A percentile compares a stretch with the other conserved stretches of the same genome.
These are phyloP conservation scores for Blastocystis sp. DNA, from an alignment of 352 stramenopile genomes.

Conservation along the genomic window DNA sequence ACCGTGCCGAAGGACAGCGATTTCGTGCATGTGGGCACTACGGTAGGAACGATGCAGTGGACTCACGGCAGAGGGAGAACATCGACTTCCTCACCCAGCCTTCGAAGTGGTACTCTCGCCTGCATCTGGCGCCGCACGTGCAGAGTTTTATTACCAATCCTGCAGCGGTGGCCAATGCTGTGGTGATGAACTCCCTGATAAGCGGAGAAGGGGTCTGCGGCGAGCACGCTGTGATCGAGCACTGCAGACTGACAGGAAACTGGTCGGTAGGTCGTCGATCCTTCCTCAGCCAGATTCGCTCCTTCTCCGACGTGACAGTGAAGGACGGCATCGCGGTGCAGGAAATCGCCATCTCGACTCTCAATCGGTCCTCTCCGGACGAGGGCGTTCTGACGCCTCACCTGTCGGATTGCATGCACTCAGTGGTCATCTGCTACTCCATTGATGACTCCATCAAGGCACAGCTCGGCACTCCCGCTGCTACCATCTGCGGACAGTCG, in stretches of 20 bases:
- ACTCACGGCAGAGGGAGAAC: slow-evolving; percentile 28
- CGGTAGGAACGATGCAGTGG: neutral
- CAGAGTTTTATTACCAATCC: slow-evolving; percentile 44
- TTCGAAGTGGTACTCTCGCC: neutral
- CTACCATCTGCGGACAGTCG: slow-evolving; percentile 47
- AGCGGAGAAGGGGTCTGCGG: neutral
- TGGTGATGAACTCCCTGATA: slow-evolving; percentile 59
- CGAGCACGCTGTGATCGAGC: slow-evolving; percentile 33
- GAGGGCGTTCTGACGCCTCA: neutral
- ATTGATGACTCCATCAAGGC: slow-evolving; percentile 60
- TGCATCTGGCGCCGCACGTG: slow-evolving; percentile 8
- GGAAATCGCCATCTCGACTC: neutral
- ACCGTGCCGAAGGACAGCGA: slow-evolving; percentile 17
- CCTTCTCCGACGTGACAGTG: slow-evolving; percentile 13
- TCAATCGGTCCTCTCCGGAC: neutral
- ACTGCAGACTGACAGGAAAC: neutral
- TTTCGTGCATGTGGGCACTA: slow-evolving; percentile 63
- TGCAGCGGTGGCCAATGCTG: neutral
- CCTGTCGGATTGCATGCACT: neutral
- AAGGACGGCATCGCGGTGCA: slow-evolving; percentile 31
- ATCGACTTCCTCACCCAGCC: slow-evolving; percentile 25
- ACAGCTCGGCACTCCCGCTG: neutral
- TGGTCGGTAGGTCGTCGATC: neutral
- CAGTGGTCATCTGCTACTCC: slow-evolving; percentile 40
- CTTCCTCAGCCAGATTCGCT: slow-evolving; percentile 56